phyloP scores from a whole-genome alignment of 2,329 filamentous ascomycete genomes.

The Ophiocordyceps polyrhachis-furcata region DNA sequence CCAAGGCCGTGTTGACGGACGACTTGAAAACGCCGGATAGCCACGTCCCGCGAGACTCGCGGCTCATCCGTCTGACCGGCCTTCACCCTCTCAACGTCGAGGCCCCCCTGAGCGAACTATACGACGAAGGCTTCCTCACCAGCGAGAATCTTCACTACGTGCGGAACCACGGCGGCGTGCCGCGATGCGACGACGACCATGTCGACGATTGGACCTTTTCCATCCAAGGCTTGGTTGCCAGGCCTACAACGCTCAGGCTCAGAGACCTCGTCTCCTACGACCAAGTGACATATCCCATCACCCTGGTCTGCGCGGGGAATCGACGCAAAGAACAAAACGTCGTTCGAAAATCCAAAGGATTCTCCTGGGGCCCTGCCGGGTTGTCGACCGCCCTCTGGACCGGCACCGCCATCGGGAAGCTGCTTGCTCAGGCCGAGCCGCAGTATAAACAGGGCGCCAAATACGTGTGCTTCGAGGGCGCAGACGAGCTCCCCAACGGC shows the following conservation, averaged over 20 bases:
- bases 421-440: constrained; percentile 51
- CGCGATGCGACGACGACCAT: constrained; percentile 51
- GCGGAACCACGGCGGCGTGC: constrained; percentile 73
- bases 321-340: constrained; percentile 84
- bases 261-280: constrained; percentile 60
- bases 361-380: constrained; percentile 82
- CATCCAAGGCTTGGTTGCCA: constrained; percentile 68
- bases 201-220: constrained; percentile 66
- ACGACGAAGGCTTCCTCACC: constrained; percentile 67
- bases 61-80: constrained; percentile 72
- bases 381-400: constrained; percentile 80
- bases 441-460: constrained; percentile 40
- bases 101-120: constrained; percentile 60
- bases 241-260: constrained; percentile 53
- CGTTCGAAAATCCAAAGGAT: constrained; percentile 79
- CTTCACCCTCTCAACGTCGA: constrained; percentile 86
- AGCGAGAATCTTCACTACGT: constrained; percentile 82
- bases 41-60: constrained; percentile 62
- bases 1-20: constrained; percentile 37
- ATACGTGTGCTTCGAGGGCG: constrained; percentile 83
- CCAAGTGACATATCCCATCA: constrained; percentile 71
- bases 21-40: constrained; percentile 70
- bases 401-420: constrained; percentile 54
- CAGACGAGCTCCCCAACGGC: constrained; percentile 74
- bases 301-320: constrained; percentile 82